phyloP scores from a whole-genome alignment of 148 eudicot genomes.

The Rhododendron molle region DNA sequence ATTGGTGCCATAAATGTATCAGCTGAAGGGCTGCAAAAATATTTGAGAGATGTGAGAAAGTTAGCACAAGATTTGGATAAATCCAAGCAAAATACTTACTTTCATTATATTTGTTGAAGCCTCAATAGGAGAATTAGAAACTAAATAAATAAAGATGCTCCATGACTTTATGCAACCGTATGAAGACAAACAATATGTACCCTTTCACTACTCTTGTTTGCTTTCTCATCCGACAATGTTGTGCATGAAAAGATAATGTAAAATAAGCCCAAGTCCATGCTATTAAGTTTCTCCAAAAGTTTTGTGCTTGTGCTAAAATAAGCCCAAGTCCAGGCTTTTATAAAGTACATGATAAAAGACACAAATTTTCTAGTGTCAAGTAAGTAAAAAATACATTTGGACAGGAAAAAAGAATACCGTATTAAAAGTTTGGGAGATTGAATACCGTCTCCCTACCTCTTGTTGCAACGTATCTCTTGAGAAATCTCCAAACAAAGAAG shows the following conservation, averaged over 20 bases:
- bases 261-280: neutral
- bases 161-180: too few species aligned
- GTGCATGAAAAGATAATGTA: neutral
- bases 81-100: neutral
- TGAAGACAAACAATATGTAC: neutral
- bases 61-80: neutral
- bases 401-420: neutral
- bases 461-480: neutral
- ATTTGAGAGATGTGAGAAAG: neutral
- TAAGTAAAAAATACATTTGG: neutral
- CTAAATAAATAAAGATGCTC: too few species aligned
- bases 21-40: neutral
- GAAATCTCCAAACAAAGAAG: neutral
- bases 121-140: neutral
- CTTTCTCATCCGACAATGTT: neutral
- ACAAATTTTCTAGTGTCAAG: neutral
- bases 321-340: neutral
- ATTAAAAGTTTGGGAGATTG: neutral
- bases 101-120: neutral
- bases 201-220: neutral
- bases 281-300: neutral
- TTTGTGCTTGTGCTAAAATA: neutral
- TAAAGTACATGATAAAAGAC: neutral
- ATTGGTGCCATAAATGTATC: neutral
- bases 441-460: neutral